Evolutionary conservation across 345 rosid species (phyloP).

Genomic region (Rhodomyrtus tomentosa): DNA sequence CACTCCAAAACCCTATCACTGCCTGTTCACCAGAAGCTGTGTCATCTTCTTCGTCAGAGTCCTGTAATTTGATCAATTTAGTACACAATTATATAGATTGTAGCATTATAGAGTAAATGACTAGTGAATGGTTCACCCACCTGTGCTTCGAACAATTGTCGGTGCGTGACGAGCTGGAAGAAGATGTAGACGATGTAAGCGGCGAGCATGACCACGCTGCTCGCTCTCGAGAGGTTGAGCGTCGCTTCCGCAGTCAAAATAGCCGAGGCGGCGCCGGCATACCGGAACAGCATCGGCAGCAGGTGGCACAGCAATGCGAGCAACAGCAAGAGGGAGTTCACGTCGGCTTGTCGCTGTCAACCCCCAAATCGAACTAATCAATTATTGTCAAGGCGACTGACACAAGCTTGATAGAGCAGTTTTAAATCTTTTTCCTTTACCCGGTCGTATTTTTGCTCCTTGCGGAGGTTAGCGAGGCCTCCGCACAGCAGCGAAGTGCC

Average conservation of each 20-base stretch:
- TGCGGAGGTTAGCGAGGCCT: conserved; percentile 55
- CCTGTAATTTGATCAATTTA: conserved; percentile 16
- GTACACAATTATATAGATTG: no score
- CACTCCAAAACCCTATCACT: conserved; percentile 81
- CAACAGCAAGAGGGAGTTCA: conserved; percentile 55
- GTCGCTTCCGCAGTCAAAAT: conserved; percentile 22
- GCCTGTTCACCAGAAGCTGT: conserved; percentile 34
- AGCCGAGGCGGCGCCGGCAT: conserved; percentile 17
- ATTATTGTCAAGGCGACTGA: neutral
- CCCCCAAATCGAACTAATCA: neutral
- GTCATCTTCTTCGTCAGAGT: conserved; percentile 23
- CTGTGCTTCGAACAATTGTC: conserved; percentile 51
- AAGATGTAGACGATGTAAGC: conserved; percentile 65
- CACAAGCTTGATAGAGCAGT: neutral
- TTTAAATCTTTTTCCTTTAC: conserved; percentile 11
- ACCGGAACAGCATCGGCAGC: conserved; percentile 51
- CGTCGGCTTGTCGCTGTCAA: conserved; percentile 80
- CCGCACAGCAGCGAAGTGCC: conserved; percentile 89
- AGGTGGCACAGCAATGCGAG: conserved; percentile 67
- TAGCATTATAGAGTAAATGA: no score
- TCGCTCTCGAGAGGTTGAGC: conserved; percentile 58
- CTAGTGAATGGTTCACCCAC: conserved; percentile 15
- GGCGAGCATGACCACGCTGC: conserved; percentile 75
- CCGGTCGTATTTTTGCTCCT: conserved; percentile 73
- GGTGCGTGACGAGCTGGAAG: conserved; percentile 74